phyloP scores from a whole-genome alignment of 176 grass and related monocot species.

The Paspalum vaginatum region DNA sequence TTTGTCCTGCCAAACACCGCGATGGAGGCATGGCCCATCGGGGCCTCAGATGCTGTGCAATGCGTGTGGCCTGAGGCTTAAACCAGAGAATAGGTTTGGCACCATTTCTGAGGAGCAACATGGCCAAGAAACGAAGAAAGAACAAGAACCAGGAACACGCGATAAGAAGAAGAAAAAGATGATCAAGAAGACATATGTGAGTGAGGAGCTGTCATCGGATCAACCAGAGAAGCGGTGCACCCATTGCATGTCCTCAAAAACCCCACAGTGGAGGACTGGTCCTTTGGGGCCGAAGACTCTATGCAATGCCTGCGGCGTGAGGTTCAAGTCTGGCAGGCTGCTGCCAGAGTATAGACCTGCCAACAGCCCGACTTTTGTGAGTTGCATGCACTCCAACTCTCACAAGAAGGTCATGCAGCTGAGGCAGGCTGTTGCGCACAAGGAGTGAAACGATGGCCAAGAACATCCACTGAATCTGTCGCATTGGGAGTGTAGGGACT shows the following conservation, averaged over 20 bases:
- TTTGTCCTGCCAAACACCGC: constrained; percentile 65
- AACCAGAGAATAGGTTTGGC: constrained; percentile 50
- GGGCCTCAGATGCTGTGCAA: constrained; percentile 65
- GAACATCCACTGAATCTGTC: constrained; percentile 1
- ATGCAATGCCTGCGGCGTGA: constrained; percentile 81
- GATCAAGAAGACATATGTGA: constrained; percentile 37
- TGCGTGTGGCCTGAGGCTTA: constrained; percentile 71
- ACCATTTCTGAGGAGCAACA: constrained; percentile 34
- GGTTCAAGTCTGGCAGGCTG: constrained; percentile 83
- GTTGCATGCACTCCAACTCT: constrained; percentile 87
- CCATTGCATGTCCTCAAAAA: constrained; percentile 82
- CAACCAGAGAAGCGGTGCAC: constrained; percentile 56
- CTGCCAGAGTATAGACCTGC: constrained; percentile 91
- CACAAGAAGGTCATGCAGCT: constrained; percentile 98
- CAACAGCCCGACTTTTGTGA: constrained; percentile 93
- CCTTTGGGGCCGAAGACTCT: constrained; percentile 78
- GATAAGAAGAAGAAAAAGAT: constrained; percentile 48
- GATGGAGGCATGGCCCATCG: constrained; percentile 70
- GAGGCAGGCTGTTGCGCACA: constrained; percentile 54
- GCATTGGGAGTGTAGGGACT: neutral
- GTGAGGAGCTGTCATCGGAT: constrained; percentile 19
- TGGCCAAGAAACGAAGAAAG: constrained; percentile 36
- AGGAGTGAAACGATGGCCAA: constrained; percentile 35
- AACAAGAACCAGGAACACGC: constrained; percentile 24
- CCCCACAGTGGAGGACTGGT: constrained; percentile 77